phyloP scores from a whole-genome alignment of 768 basidiomycete species.

The Tricholoma sp. region DNA sequence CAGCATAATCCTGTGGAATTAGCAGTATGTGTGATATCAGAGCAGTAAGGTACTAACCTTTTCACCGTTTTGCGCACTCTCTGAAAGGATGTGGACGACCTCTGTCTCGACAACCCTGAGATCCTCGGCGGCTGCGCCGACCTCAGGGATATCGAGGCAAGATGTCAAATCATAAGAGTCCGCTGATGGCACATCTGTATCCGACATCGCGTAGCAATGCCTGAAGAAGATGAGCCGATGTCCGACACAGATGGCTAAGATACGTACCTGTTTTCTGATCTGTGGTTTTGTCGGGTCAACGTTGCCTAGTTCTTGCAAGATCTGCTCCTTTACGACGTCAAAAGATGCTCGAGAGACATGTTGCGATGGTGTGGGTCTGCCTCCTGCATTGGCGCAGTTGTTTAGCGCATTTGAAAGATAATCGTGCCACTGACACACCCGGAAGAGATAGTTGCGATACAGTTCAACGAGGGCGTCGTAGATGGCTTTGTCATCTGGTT shows the following conservation, averaged over 20 bases:
- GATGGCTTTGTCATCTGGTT: background rate
- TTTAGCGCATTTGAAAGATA: background rate
- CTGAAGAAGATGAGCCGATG: constrained; percentile 1
- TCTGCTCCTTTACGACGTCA: too few species aligned
- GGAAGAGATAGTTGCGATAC: constrained; percentile 1
- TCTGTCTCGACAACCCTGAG: background rate
- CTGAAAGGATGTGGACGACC: too few species aligned
- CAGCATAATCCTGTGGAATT: too few species aligned
- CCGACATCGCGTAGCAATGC: constrained; percentile 7
- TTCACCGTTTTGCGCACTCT: too few species aligned
- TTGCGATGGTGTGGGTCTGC: background rate
- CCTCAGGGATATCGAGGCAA: background rate
- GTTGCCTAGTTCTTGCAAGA: too few species aligned
- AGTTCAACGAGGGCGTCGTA: constrained; percentile 2
- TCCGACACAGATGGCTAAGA: too few species aligned
- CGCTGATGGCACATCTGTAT: too few species aligned
- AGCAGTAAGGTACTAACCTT: too few species aligned
- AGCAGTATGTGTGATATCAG: too few species aligned
- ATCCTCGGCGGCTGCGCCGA: background rate
- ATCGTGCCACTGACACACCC: constrained; percentile 1
- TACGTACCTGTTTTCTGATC: too few species aligned
- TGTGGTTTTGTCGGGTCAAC: too few species aligned
- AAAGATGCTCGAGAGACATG: constrained; percentile 2
- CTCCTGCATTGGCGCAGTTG: background rate
- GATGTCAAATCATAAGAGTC: background rate